Evolutionary conservation across 177 flowering plant genomes (phyloP).

Genomic region (Telopea speciosissima): DNA sequence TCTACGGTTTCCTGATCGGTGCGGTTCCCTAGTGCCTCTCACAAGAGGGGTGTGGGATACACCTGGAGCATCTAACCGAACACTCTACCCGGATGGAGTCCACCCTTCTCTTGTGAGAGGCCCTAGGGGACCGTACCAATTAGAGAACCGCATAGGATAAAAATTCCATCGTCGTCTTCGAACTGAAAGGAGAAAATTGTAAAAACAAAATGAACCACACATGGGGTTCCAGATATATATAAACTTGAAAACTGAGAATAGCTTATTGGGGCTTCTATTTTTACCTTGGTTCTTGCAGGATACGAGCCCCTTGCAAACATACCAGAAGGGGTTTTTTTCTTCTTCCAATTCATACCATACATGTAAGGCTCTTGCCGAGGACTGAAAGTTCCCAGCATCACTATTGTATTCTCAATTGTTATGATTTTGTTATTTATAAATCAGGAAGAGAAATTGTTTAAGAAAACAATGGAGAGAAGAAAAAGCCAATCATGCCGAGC

Average conservation of each 20-base stretch:
- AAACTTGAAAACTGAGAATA: not conserved
- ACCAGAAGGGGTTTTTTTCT: constrained; percentile 43
- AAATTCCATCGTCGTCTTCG: constrained; percentile 41
- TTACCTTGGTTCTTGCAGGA: constrained; percentile 43
- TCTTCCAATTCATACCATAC: constrained; percentile 30
- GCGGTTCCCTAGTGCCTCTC: no score
- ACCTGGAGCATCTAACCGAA: no score
- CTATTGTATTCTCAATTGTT: constrained; percentile 37
- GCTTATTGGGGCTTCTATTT: not conserved
- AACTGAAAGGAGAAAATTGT: constrained; percentile 19
- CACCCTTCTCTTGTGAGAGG: no score
- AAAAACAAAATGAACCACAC: no score
- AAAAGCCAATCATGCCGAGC: not conserved
- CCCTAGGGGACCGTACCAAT: no score
- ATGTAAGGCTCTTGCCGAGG: constrained; percentile 42
- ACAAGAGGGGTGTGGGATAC: no score
- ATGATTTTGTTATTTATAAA: not conserved
- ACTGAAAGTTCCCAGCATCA: constrained; percentile 45
- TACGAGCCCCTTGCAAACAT: constrained; percentile 46
- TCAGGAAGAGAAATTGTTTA: not conserved
- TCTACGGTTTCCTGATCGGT: no score
- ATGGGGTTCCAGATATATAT: not conserved
- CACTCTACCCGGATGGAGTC: no score
- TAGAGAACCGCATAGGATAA: no score
- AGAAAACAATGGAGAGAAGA: no score